These are phyloP conservation scores for Corniculantispora saksenae DNA, from an alignment of 2,329 filamentous ascomycete genomes.

Conservation along the genomic window DNA sequence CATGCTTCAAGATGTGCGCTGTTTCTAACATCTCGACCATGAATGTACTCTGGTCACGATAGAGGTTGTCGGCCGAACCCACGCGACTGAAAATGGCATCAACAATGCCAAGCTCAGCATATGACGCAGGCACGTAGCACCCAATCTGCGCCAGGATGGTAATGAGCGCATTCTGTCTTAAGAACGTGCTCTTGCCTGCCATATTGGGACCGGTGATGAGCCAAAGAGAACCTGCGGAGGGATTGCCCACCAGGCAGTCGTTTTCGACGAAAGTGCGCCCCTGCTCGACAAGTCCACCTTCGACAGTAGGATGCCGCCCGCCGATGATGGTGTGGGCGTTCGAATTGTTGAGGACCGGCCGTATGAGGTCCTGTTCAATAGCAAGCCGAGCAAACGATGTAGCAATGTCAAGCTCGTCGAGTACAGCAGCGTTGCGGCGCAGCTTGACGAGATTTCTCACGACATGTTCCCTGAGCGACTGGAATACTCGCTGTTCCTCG, in stretches of 20 bases:
- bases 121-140: slow-evolving; percentile 86
- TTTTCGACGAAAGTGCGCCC: slow-evolving; percentile 83
- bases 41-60: slow-evolving; percentile 91
- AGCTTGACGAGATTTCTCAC: slow-evolving; percentile 82
- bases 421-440: slow-evolving; percentile 82
- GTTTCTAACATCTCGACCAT: slow-evolving; percentile 99
- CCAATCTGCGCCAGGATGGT: slow-evolving; percentile 91
- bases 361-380: slow-evolving; percentile 68
- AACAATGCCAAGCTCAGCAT: slow-evolving; percentile 86
- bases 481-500: slow-evolving; percentile 83
- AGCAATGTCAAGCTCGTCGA: slow-evolving; percentile 90
- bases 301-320: slow-evolving; percentile 90
- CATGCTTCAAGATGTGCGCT: slow-evolving; percentile 81
- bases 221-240: slow-evolving; percentile 64
- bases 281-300: slow-evolving; percentile 75
- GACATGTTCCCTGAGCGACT: slow-evolving; percentile 71
- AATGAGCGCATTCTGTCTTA: slow-evolving; percentile 93
- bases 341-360: slow-evolving; percentile 69
- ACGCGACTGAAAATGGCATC: slow-evolving; percentile 94
- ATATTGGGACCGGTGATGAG: slow-evolving; percentile 88
- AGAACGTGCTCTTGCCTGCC: slow-evolving; percentile 94
- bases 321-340: slow-evolving; percentile 75
- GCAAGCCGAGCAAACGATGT: slow-evolving; percentile 84
- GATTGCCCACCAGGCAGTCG: slow-evolving; percentile 77
- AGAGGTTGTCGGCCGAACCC: slow-evolving; percentile 94